Conservation (phyloP, 306 rosid genomes). For the Malus sieversii region DNA sequence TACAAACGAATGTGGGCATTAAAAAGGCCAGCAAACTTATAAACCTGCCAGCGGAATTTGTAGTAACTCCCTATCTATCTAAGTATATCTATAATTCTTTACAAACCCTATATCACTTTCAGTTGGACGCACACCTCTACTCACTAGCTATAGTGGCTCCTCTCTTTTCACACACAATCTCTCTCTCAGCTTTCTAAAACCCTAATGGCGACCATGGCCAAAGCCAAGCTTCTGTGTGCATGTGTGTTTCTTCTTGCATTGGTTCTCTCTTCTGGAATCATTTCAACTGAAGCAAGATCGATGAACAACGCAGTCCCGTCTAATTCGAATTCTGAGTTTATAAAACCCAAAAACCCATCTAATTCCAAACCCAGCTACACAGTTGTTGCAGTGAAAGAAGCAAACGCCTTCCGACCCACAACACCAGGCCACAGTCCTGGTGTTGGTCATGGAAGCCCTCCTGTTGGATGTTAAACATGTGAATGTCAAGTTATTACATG, state of each 20-base stretch:
- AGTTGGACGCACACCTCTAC: background rate
- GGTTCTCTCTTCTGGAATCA: background rate
- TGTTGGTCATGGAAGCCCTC: background rate
- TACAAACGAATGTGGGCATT: too few relatives aligned
- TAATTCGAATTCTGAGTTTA: background rate
- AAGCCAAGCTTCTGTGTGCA: background rate
- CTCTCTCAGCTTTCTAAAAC: background rate
- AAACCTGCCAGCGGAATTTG: too few relatives aligned
- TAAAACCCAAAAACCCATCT: background rate
- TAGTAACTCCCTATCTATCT: too few relatives aligned
- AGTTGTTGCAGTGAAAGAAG: background rate
- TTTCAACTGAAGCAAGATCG: background rate
- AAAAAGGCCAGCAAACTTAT: too few relatives aligned
- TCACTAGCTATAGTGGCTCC: background rate
- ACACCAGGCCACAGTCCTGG: background rate
- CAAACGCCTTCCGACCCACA: background rate
- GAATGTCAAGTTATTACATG: too few relatives aligned
- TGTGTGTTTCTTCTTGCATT: background rate
- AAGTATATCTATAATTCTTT: background rate
- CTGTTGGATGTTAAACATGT: too few relatives aligned
- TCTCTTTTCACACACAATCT: background rate
- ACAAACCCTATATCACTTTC: background rate
- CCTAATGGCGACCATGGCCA: background rate
- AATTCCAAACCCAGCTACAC: background rate
- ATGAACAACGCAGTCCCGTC: background rate